Evolutionary conservation across 2,329 filamentous ascomycete species (phyloP).

Genomic region (Amauroascus verrucosus): DNA sequence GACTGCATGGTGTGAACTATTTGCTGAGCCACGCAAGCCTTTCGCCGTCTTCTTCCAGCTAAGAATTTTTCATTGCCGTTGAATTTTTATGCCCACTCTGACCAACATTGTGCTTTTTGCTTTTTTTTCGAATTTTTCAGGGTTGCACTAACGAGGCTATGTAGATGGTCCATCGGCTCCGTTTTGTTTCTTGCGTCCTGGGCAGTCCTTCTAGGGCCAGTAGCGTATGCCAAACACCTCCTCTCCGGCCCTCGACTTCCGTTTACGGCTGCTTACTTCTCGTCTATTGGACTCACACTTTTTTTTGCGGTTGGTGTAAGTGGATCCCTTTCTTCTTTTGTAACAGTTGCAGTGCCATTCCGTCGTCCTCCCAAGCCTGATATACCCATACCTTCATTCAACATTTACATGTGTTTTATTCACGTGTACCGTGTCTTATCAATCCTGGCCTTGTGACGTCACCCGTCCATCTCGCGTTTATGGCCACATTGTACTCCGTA

Average conservation of each 20-base stretch:
- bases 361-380: conserved; percentile 15
- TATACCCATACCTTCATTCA: conserved; percentile 2
- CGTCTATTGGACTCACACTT: conserved; percentile 77
- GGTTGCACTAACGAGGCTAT: conserved; percentile 3
- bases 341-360: conserved; percentile 11
- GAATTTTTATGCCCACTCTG: background rate
- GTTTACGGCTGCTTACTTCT: conserved; percentile 91
- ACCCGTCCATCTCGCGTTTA: background rate
- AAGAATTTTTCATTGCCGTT: background rate
- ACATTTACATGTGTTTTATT: conserved; percentile 8
- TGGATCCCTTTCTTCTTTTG: conserved; percentile 23
- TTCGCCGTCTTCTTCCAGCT: background rate
- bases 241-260: conserved; percentile 74
- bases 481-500: background rate
- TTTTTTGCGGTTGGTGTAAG: conserved; percentile 89
- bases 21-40: conserved; percentile 1
- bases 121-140: background rate
- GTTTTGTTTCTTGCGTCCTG: conserved; percentile 83
- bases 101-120: background rate
- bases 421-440: conserved; percentile 2
- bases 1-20: background rate
- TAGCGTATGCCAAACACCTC: conserved; percentile 72
- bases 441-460: conserved; percentile 9
- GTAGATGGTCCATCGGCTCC: conserved; percentile 90
- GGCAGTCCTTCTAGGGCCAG: conserved; percentile 86